Evolutionary conservation across 73 alveolate species (phyloP).

Genomic region (Uronychia binucleata): DNA sequence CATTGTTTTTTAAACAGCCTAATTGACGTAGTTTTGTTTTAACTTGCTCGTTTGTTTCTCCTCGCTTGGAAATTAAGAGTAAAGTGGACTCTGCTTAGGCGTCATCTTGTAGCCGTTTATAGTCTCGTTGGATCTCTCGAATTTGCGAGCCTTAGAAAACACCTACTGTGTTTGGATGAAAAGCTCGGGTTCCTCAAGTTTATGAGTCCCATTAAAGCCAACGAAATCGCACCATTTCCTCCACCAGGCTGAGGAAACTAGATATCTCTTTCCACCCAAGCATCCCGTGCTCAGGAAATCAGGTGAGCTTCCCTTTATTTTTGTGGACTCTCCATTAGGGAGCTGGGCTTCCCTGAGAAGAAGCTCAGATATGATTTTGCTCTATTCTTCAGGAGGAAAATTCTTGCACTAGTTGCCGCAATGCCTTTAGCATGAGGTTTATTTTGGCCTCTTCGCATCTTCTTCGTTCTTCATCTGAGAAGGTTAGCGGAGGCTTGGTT

Average conservation of each 20-base stretch:
- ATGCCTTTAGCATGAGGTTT: background rate
- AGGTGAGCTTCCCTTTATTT: background rate
- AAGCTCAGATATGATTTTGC: background rate
- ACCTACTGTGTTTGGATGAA: no score
- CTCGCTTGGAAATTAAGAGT: no score
- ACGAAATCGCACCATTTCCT: conserved; percentile 10
- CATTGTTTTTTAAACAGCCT: no score
- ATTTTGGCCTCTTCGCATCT: background rate
- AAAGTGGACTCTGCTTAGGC: no score
- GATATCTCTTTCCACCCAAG: background rate
- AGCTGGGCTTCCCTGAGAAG: background rate
- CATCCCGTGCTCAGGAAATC: no score
- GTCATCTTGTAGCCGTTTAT: no score
- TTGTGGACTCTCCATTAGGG: background rate
- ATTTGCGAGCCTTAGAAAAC: no score
- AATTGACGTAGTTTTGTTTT: no score
- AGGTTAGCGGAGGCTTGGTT: background rate
- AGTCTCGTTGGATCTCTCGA: no score
- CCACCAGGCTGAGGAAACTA: background rate
- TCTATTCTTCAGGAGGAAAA: background rate
- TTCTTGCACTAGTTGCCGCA: background rate
- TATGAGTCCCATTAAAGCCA: background rate
- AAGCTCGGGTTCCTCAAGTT: no score
- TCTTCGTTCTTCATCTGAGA: background rate
- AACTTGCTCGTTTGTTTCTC: no score